Conservation (phyloP, 2,329 filamentous ascomycete species). For the Fusarium sp. region DNA sequence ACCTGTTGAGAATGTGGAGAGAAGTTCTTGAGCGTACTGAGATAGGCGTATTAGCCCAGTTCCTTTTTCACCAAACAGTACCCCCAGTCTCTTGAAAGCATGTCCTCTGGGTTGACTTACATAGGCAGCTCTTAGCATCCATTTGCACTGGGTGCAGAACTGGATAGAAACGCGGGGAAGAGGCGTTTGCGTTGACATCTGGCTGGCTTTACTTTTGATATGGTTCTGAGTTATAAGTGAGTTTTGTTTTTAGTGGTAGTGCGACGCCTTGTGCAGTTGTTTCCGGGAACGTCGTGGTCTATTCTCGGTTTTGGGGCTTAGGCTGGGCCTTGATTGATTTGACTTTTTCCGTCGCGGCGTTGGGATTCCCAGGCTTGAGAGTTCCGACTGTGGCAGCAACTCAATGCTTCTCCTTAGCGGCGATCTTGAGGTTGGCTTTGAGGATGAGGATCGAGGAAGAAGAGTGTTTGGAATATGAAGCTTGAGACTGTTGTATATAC, state of each 20-base stretch:
- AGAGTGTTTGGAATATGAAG: neutral
- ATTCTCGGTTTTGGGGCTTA: constrained; percentile 10
- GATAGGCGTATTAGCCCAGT: too few species aligned
- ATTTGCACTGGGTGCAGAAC: constrained; percentile 94
- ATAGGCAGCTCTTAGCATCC: constrained; percentile 89
- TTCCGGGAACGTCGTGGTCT: constrained; percentile 34
- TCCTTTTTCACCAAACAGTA: neutral
- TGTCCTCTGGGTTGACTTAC: constrained; percentile 63
- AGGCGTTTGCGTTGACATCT: constrained; percentile 28
- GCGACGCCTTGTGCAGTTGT: constrained; percentile 7
- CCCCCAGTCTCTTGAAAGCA: neutral
- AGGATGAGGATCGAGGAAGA: constrained; percentile 1
- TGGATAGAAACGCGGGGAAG: constrained; percentile 84
- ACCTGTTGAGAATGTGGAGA: constrained; percentile 88
- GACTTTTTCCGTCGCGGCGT: constrained; percentile 19
- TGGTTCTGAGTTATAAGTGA: neutral
- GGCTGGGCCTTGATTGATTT: constrained; percentile 12
- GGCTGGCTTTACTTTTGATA: constrained; percentile 25
- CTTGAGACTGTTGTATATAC: neutral
- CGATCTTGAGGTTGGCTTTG: neutral
- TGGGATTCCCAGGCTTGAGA: constrained; percentile 13
- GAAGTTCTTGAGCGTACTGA: constrained; percentile 92
- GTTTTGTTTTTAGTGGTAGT: neutral
- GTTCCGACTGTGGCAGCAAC: constrained; percentile 16
- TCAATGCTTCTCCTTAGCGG: constrained; percentile 3